phyloP scores from a whole-genome alignment of 2,329 filamentous ascomycete genomes.

The Cladorrhinum sp. region DNA sequence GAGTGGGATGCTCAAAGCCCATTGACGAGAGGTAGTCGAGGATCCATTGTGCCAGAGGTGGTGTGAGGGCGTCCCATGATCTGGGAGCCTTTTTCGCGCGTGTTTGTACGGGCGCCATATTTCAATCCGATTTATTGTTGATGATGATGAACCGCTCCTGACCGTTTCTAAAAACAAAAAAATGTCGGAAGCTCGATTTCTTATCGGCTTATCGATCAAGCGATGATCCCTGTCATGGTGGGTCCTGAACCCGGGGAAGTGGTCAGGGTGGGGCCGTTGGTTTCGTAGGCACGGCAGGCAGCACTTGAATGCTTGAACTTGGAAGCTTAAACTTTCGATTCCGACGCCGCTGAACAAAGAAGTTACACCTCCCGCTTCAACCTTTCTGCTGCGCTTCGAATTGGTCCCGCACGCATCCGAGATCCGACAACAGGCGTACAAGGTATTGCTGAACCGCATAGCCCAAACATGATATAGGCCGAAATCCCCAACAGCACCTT shows the following conservation, averaged over 20 bases:
- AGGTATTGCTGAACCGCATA: neutral
- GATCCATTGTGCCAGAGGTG: constrained; percentile 72
- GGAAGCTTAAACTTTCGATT: neutral
- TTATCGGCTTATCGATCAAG: neutral
- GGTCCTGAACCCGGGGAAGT: neutral
- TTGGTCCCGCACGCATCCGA: neutral
- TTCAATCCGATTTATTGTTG: neutral
- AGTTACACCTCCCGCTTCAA: too few relatives aligned
- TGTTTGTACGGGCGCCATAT: constrained; percentile 24
- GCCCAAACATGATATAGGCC: neutral
- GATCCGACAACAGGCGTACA: neutral
- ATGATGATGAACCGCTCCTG: neutral
- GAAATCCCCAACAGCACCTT: neutral
- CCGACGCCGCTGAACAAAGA: neutral
- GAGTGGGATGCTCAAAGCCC: constrained; percentile 75
- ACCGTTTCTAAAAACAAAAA: neutral
- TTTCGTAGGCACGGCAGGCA: neutral
- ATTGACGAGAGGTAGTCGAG: constrained; percentile 70
- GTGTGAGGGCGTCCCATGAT: constrained; percentile 67
- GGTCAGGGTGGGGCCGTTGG: neutral
- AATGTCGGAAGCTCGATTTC: neutral
- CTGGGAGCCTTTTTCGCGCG: constrained; percentile 38
- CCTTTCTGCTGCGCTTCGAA: neutral
- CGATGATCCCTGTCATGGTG: neutral
- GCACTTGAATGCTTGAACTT: neutral